phyloP scores from a whole-genome alignment of 2,329 filamentous ascomycete genomes.

The Sporothrix schenckii region DNA sequence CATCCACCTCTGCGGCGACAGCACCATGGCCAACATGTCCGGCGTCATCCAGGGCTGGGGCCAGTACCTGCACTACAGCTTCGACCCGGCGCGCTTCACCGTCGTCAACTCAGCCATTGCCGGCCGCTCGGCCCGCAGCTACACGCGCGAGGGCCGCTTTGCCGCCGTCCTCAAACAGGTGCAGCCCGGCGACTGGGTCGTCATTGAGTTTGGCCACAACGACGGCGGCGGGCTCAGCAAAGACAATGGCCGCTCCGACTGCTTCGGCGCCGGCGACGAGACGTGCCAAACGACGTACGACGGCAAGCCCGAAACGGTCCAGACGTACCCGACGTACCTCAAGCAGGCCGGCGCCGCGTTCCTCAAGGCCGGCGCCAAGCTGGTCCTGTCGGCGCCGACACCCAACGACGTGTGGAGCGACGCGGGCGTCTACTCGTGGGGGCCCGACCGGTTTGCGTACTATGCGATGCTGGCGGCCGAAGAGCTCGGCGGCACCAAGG shows the following conservation, averaged over 20 bases:
- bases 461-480: conserved; percentile 49
- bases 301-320: conserved; percentile 55
- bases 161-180: conserved; percentile 55
- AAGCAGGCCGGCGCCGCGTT: conserved; percentile 59
- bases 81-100: conserved; percentile 49
- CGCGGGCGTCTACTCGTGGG: conserved; percentile 54
- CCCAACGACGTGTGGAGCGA: conserved; percentile 61
- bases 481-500: conserved; percentile 44
- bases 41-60: conserved; percentile 54
- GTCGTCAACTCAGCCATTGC: conserved; percentile 69
- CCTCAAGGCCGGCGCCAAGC: conserved; percentile 60
- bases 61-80: conserved; percentile 55
- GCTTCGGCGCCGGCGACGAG: conserved; percentile 55
- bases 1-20: conserved; percentile 59
- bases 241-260: conserved; percentile 65
- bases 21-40: conserved; percentile 55
- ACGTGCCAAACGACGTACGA: conserved; percentile 52
- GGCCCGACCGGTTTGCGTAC: conserved; percentile 57
- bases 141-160: conserved; percentile 68
- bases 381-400: conserved; percentile 62
- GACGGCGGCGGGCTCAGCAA: conserved; percentile 60
- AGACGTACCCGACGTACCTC: conserved; percentile 64
- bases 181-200: conserved; percentile 61
- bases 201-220: conserved; percentile 74
- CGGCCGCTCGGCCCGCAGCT: conserved; percentile 68